Percentiles rank a stretch among this genome's conserved stretches.
Conservation (phyloP, 768 basidiomycete species). For the Hypsizygus marmoreus region DNA sequence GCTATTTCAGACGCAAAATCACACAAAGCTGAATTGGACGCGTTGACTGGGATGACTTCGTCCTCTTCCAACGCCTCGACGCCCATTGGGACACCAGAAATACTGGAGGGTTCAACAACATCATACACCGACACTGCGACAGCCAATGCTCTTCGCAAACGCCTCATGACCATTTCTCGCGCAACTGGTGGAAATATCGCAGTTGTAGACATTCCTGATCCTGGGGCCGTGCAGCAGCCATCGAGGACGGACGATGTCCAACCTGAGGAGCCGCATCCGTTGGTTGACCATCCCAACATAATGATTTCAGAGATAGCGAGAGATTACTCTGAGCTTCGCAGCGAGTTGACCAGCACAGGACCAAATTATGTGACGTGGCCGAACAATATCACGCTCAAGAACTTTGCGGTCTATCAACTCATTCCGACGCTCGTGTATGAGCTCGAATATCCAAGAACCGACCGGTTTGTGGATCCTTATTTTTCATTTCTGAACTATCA, state of each 20-base stretch:
- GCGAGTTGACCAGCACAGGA: constrained; percentile 76
- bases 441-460: constrained; percentile 92
- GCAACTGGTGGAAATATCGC: constrained; percentile 21
- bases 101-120: constrained; percentile 46
- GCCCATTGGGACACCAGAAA: constrained; percentile 41
- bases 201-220: constrained; percentile 6
- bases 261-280: constrained; percentile 38
- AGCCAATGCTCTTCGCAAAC: constrained; percentile 56
- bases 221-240: constrained; percentile 5
- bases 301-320: constrained; percentile 69
- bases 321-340: constrained; percentile 74
- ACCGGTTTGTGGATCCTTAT: constrained; percentile 48
- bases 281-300: constrained; percentile 67
- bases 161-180: constrained; percentile 47
- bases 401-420: constrained; percentile 85
- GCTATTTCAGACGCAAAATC: constrained; percentile 54
- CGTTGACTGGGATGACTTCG: constrained; percentile 15
- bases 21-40: constrained; percentile 43
- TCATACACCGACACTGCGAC: constrained; percentile 57
- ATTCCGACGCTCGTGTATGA: constrained; percentile 96
- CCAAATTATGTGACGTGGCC: constrained; percentile 75
- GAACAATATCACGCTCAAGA: constrained; percentile 75
- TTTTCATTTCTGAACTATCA: not conserved
- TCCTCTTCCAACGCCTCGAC: constrained; percentile 28
- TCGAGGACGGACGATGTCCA: constrained; percentile 16